Evolutionary conservation across 2,329 filamentous ascomycete genomes (phyloP).

Genomic region (Nemania diffusa): DNA sequence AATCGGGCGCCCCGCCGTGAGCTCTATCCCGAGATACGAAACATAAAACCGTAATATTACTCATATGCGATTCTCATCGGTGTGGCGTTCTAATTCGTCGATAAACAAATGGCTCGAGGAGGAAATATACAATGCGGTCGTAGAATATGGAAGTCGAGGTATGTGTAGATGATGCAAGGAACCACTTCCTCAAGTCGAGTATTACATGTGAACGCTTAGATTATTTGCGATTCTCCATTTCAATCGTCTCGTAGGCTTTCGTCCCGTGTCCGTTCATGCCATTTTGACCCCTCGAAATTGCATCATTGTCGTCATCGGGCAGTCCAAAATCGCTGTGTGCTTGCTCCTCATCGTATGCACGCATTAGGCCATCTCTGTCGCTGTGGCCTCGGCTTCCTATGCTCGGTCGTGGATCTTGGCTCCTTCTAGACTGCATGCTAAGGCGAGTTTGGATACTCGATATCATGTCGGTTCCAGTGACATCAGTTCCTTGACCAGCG

Average conservation of each 20-base stretch:
- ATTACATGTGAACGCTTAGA: slow-evolving; percentile 32
- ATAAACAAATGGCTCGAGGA: slow-evolving; percentile 34
- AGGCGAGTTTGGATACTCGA: slow-evolving; percentile 89
- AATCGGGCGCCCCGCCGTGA: slow-evolving; percentile 22
- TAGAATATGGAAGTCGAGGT: slow-evolving; percentile 30
- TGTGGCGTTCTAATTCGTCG: slow-evolving; percentile 37
- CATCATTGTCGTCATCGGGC: slow-evolving; percentile 77
- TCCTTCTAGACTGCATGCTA: slow-evolving; percentile 91
- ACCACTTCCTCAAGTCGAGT: slow-evolving; percentile 1
- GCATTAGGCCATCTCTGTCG: slow-evolving; percentile 85
- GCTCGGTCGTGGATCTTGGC: slow-evolving; percentile 71
- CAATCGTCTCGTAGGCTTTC: slow-evolving; percentile 59
- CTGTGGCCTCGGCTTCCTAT: slow-evolving; percentile 69
- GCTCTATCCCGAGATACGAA: slow-evolving; percentile 35
- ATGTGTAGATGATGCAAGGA: slow-evolving; percentile 15
- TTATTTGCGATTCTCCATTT: slow-evolving; percentile 61
- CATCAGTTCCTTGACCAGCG: slow-evolving; percentile 74
- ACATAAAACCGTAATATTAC: slow-evolving; percentile 44
- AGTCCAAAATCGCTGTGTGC: slow-evolving; percentile 76
- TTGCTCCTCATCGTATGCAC: slow-evolving; percentile 86
- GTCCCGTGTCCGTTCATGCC: slow-evolving; percentile 53
- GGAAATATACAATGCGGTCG: slow-evolving; percentile 48
- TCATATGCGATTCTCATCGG: slow-evolving; percentile 41
- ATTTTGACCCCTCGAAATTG: slow-evolving; percentile 53
- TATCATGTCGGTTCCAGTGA: slow-evolving; percentile 90